Base-by-base conservation (phyloP, 208 protist species). In the Porcisia hertigi region DNA sequence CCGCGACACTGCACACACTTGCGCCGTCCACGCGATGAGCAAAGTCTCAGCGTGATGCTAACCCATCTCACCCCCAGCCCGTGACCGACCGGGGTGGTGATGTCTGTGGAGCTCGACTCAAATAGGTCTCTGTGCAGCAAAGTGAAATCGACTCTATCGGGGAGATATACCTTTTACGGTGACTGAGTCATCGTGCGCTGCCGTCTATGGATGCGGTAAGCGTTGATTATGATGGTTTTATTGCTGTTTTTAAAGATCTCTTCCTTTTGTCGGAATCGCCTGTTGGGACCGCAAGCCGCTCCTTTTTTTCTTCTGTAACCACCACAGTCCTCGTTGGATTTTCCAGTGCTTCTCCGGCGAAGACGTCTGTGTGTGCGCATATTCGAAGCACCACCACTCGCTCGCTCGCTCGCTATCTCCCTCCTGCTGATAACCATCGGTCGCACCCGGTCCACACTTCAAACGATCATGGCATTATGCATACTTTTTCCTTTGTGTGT, bases 301-400 rank as follows among this genome's bases (percentile, higher is more conserved):
- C 58, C 30, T 0, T 79, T 47, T 81, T 69, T 84, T 73, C 55
- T 76, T 76, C 45, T 54, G 58, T 41, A 36, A 18, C 8, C 14
- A 25, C 53, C 57, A 12, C 12, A 55, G 63, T 52, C 6, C 11
- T 54, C 2, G 30, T 63, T 53, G 7, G 58, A 63, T 67, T 39
- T 39, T 30, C 30, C 0, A 30, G 30, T 30, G 30, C 30, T 30
- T 30, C 30, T 30, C 30, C 30, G 30, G 30, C 30, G 30, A 30
- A 30, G 30, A 30, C 30, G 0, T 30, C 30, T 30, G 30, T 30
- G 30, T 30, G 0, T 77, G 45, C 9, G 53, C 43, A 34, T 65
- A 36, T 65, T 65, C 30, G 30, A 30, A 30, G 30, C 30, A 30
- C 30, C 30, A 30, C n/a, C n/a, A n/a, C n/a, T n/a, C n/a, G n/a